These are phyloP conservation scores for Crithidia mellificae DNA, from an alignment of 208 protist species.

Conservation along the genomic window DNA sequence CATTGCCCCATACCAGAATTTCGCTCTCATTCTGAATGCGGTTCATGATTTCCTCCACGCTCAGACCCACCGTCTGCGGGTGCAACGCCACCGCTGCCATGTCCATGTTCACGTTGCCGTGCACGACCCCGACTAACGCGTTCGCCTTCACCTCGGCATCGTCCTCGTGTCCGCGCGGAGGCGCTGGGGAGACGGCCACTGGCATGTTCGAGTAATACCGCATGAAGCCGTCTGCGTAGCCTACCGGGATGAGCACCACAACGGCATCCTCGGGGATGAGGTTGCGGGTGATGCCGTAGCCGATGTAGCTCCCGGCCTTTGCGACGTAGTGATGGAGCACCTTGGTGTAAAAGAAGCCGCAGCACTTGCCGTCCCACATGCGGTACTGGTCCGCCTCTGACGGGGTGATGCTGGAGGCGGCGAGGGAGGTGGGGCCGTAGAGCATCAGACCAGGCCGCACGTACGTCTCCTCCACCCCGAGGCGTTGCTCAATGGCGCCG, in stretches of 20 bases:
- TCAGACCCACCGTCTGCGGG: slow-evolving; percentile 31
- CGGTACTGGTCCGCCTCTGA: slow-evolving; percentile 31
- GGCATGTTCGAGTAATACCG: slow-evolving; percentile 46
- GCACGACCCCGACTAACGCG: slow-evolving; percentile 37
- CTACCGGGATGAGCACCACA: slow-evolving; percentile 46
- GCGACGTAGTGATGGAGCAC: slow-evolving; percentile 49
- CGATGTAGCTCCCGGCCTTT: slow-evolving; percentile 45
- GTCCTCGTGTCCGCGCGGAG: slow-evolving; percentile 23
- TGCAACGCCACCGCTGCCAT: slow-evolving; percentile 40
- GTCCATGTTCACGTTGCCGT: slow-evolving; percentile 65
- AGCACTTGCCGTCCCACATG: slow-evolving; percentile 41
- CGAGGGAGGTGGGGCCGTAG: slow-evolving; percentile 49
- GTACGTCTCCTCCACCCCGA: slow-evolving; percentile 51
- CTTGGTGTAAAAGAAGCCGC: slow-evolving; percentile 52
- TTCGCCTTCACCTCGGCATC: slow-evolving; percentile 9
- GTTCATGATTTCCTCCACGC: slow-evolving; percentile 38
- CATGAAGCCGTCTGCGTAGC: slow-evolving; percentile 65
- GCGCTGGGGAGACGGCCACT: slow-evolving; percentile 38
- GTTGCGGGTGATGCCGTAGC: slow-evolving; percentile 50
- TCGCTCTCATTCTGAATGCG: slow-evolving; percentile 36
- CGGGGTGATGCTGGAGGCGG: slow-evolving; percentile 26
- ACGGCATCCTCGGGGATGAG: slow-evolving; percentile 39
- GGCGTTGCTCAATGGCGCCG: slow-evolving; percentile 49
- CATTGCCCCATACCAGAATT: slow-evolving; percentile 47
- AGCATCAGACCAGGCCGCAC: slow-evolving; percentile 59